These are phyloP conservation scores for Brassica balearica DNA, from an alignment of 441 rosid genomes.

Conservation along the genomic window DNA sequence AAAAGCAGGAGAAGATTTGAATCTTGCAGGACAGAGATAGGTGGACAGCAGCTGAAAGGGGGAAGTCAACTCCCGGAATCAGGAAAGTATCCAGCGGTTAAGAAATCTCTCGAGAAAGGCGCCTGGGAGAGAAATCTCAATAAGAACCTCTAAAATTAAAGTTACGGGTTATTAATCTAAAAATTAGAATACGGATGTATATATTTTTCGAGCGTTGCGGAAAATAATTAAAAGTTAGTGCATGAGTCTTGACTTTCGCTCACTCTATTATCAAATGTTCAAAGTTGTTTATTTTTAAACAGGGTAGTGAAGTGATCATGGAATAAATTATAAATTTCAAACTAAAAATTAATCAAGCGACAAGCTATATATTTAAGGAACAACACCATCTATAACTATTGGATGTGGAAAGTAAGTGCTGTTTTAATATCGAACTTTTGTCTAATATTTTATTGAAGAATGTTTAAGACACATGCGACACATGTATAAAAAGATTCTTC, in stretches of 20 bases:
- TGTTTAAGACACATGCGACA: constrained; percentile 35
- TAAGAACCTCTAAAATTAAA: too few relatives aligned
- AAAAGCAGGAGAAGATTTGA: too few relatives aligned
- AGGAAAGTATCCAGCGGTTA: too few relatives aligned
- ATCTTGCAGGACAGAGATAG: too few relatives aligned
- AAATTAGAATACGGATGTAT: background rate
- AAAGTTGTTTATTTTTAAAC: background rate
- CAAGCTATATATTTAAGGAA: constrained; percentile 22
- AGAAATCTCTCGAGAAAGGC: too few relatives aligned
- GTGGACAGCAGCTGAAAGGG: too few relatives aligned
- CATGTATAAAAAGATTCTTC: constrained; percentile 32
- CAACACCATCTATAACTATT: constrained; percentile 7
- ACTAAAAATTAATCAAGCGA: constrained; percentile 9
- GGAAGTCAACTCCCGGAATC: too few relatives aligned
- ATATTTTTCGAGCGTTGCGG: background rate
- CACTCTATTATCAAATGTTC: constrained; percentile 11
- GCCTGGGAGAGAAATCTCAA: too few relatives aligned
- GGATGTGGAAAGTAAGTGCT: constrained; percentile 40
- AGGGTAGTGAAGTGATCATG: constrained; percentile 39
- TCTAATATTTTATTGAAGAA: constrained; percentile 8
- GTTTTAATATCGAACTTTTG: constrained; percentile 12
- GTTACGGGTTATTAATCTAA: background rate
- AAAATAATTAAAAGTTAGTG: background rate
- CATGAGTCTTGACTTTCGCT: constrained; percentile 23
- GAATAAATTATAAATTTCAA: constrained; percentile 25